Percentiles rank a stretch among this genome's conserved stretches.
phyloP scores from a whole-genome alignment of 2,329 filamentous ascomycete species.

The Sclerotinia trifoliorum region DNA sequence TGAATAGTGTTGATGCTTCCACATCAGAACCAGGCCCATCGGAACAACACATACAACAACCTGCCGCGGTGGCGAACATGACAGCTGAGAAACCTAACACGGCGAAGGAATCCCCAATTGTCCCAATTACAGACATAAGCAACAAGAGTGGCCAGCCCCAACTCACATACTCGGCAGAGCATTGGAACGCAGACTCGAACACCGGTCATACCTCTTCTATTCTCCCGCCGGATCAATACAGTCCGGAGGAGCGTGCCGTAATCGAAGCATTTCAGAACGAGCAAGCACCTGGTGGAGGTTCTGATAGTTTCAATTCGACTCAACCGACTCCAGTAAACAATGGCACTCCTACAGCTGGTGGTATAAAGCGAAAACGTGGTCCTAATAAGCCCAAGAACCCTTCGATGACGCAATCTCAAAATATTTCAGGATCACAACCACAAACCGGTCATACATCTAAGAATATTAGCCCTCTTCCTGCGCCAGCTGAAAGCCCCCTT shows the following conservation, averaged over 20 bases:
- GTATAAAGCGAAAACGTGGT: slow-evolving; percentile 35
- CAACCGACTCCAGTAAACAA: slow-evolving; percentile 30
- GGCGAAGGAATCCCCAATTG: slow-evolving; percentile 22
- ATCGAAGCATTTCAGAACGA: slow-evolving; percentile 38
- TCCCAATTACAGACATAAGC: slow-evolving; percentile 38
- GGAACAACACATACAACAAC: slow-evolving; percentile 26
- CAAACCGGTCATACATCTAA: slow-evolving; percentile 16
- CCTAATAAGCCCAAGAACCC: slow-evolving; percentile 34
- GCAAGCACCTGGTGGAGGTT: slow-evolving; percentile 16
- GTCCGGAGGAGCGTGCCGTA: slow-evolving; percentile 39
- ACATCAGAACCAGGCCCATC: slow-evolving; percentile 25
- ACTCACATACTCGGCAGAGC: slow-evolving; percentile 30
- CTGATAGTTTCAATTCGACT: slow-evolving; percentile 28
- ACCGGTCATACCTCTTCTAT: slow-evolving; percentile 23
- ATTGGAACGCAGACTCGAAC: slow-evolving; percentile 32
- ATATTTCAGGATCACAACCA: slow-evolving; percentile 22
- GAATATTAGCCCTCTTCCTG: slow-evolving; percentile 22
- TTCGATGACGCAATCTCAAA: slow-evolving; percentile 23
- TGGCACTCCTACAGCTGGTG: slow-evolving; percentile 26
- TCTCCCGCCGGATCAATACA: slow-evolving; percentile 34
- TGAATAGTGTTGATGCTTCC: background rate
- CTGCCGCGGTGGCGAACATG: slow-evolving; percentile 28
- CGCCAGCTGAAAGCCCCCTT: slow-evolving; percentile 26
- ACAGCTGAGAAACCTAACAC: slow-evolving; percentile 24
- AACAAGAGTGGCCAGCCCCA: slow-evolving; percentile 30